Base-by-base conservation (phyloP, 2,329 filamentous ascomycete species). In the Fusarium siculi region DNA sequence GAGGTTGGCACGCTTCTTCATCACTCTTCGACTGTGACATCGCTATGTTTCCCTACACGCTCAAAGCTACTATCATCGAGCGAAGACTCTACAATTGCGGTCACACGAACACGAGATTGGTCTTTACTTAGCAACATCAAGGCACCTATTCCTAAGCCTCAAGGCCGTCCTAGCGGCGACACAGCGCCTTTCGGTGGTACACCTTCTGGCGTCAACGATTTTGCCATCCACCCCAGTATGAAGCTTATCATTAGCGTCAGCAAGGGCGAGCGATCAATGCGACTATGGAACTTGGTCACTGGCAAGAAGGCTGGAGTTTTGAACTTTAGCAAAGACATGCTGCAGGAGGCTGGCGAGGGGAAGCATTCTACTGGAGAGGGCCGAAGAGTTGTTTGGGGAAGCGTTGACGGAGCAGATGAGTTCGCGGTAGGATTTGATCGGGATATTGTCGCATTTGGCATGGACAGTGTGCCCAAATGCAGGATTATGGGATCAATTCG, bases 241-340 rank as follows among this genome's bases (percentile, higher is more conserved):
- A 98, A 98, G 84, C 86, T 99, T 56, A 97, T 98, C 93, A 90
- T 99, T 68, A 97, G 91, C 76, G 95, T 98, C 14, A 93, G 94
- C 75, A 94, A 92, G 77, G 95, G 95, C 73, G 96, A 99, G 84
- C 91, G 91, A 73, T 94, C 92, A 79, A 97, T 99, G 93, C 87
- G 96, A 73, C 82, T 98, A 73, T 99, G 96, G 96, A 98, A 99
- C 79, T 82, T 99, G 72, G 95, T 98, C 74, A 98, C 96, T 6
- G 96, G 95, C 21, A 97, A 96, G 85, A 98, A 97, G 84, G 95
- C 95, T 2, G 94, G 95, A 36, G 95, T 97, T 58, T 84, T 99
- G 76, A 96, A 93, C 80, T 98, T 98, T 81, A 89, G 89, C 73
- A 87, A 89, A 64, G 89, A 92, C 1, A 87, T 96, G 77, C 85